phyloP scores from a whole-genome alignment of 129 eudicot species.

The Flaveria sonorensis region DNA sequence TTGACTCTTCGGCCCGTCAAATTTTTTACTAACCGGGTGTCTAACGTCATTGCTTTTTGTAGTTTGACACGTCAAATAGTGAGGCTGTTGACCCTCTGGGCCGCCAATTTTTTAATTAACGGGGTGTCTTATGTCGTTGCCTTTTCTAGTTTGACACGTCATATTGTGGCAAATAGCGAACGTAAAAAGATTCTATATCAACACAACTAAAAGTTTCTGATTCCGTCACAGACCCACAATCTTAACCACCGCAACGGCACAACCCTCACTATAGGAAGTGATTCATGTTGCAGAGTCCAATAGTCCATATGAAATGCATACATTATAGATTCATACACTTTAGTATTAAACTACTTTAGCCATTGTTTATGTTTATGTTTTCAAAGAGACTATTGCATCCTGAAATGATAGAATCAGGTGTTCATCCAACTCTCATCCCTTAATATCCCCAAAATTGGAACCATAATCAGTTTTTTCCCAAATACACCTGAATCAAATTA shows the following conservation, averaged over 20 bases:
- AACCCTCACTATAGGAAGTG: background rate
- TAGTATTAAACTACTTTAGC: background rate
- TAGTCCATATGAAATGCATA: background rate
- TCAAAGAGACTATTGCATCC: background rate
- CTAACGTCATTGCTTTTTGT: no score
- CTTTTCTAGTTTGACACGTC: no score
- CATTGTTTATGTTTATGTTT: background rate
- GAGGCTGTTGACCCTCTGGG: no score
- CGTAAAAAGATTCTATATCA: no score
- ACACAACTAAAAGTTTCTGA: background rate
- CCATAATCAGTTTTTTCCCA: background rate
- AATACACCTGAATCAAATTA: background rate
- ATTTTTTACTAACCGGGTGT: no score
- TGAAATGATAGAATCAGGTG: background rate
- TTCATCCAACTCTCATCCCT: background rate
- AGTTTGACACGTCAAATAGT: no score
- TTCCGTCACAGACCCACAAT: background rate
- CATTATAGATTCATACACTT: background rate
- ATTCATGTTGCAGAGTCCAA: background rate
- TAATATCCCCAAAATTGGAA: background rate
- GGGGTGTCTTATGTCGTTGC: no score
- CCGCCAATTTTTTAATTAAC: no score
- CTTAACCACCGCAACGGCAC: background rate
- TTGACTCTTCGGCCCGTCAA: no score
- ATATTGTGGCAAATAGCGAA: no score